These are phyloP conservation scores for Microbotryum intermedium DNA, from an alignment of 1,284 basidiomycete species.

Conservation along the genomic window DNA sequence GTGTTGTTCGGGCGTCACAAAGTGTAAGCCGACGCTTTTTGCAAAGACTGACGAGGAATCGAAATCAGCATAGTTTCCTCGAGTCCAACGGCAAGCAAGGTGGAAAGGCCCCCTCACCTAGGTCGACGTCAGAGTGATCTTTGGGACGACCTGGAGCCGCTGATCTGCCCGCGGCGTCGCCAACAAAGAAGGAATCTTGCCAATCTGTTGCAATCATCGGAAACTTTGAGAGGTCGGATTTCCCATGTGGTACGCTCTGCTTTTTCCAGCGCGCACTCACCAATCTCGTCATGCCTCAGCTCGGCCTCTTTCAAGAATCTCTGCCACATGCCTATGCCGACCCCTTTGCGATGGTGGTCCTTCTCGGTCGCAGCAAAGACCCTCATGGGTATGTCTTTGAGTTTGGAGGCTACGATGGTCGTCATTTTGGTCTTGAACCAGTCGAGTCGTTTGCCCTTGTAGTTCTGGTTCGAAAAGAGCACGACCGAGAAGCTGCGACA, in stretches of 20 bases:
- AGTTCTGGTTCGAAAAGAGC: slow-evolving; percentile 2
- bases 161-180: slow-evolving; percentile 75
- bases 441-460: background rate
- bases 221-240: too few species aligned
- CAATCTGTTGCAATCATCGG: slow-evolving; percentile 48
- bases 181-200: slow-evolving; percentile 63
- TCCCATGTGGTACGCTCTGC: too few species aligned
- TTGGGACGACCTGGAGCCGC: slow-evolving; percentile 1
- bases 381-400: slow-evolving; percentile 41
- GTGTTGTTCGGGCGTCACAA: too few species aligned
- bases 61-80: too few species aligned
- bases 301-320: background rate
- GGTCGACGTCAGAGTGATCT: slow-evolving; percentile 73
- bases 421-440: background rate
- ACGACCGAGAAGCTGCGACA: slow-evolving; percentile 69
- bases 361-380: slow-evolving; percentile 35
- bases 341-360: slow-evolving; percentile 42
- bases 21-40: too few species aligned
- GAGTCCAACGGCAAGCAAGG: background rate
- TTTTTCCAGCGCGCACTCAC: too few species aligned
- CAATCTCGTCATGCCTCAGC: background rate
- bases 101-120: background rate
- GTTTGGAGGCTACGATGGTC: slow-evolving; percentile 55
- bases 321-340: slow-evolving; percentile 45
- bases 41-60: too few species aligned